Conservation (phyloP, 164 flowering plant genomes). For the Sedum album region DNA sequence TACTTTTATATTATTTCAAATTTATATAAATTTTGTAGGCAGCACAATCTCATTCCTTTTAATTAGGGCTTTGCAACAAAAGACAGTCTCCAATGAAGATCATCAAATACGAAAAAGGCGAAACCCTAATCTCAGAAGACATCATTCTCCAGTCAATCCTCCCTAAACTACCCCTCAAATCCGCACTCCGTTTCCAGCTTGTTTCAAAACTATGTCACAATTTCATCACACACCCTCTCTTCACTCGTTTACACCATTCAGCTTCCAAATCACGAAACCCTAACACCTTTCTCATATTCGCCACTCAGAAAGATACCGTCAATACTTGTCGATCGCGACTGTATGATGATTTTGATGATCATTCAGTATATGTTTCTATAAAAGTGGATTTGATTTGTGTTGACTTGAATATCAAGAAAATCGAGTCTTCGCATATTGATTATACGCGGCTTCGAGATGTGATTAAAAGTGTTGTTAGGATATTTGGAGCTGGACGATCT, state of each 20-base stretch:
- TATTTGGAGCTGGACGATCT: neutral
- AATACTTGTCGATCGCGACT: no score
- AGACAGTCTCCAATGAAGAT: no score
- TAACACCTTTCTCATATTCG: neutral
- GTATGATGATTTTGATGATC: no score
- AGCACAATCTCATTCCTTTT: no score
- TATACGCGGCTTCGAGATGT: neutral
- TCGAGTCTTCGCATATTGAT: neutral
- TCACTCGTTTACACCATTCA: neutral
- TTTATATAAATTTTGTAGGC: no score
- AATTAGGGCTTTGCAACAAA: no score
- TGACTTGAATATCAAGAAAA: neutral
- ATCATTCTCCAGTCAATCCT: neutral
- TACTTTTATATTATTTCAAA: no score
- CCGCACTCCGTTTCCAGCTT: neutral
- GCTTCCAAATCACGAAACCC: neutral
- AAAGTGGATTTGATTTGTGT: neutral
- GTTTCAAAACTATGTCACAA: neutral
- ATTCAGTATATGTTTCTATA: no score
- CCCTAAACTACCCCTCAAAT: neutral
- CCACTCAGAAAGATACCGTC: no score
- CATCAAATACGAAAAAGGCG: no score
- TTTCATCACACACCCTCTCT: neutral
- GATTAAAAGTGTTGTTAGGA: neutral
- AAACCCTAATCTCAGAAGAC: neutral